phyloP scores from a whole-genome alignment of 768 basidiomycete genomes.

The Fibroporia radiculosa region DNA sequence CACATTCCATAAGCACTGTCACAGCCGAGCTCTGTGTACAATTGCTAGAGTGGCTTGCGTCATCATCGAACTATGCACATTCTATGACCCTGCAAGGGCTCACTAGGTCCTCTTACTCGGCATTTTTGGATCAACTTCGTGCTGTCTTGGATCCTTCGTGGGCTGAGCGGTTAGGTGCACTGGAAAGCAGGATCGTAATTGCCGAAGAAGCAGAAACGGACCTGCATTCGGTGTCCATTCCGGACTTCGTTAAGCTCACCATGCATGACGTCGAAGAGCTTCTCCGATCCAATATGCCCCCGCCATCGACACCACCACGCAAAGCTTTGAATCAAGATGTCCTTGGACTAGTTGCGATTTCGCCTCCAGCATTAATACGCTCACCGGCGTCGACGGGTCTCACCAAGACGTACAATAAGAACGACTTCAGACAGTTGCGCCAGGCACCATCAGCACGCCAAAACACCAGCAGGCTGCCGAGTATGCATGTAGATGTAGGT shows the following conservation, averaged over 20 bases:
- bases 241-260: constrained; percentile 32
- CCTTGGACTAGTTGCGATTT: constrained; percentile 56
- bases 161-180: constrained; percentile 24
- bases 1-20: background rate
- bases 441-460: constrained; percentile 61
- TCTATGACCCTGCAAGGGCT: constrained; percentile 43
- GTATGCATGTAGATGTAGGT: constrained; percentile 74
- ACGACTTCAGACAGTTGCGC: constrained; percentile 75
- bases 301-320: constrained; percentile 49
- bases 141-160: constrained; percentile 21
- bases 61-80: constrained; percentile 16
- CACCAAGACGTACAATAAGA: constrained; percentile 74
- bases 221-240: constrained; percentile 24
- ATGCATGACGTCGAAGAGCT: constrained; percentile 36
- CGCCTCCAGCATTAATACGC: constrained; percentile 63
- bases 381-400: constrained; percentile 69
- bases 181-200: constrained; percentile 23
- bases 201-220: constrained; percentile 8
- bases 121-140: constrained; percentile 36
- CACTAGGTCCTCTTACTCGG: constrained; percentile 35
- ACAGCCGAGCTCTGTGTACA: background rate
- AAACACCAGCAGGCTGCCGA: constrained; percentile 82
- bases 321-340: constrained; percentile 45
- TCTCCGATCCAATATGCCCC: constrained; percentile 30
- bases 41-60: constrained; percentile 51